phyloP scores from a whole-genome alignment of 1,284 basidiomycete genomes.

The Boletellus deceptivus region DNA sequence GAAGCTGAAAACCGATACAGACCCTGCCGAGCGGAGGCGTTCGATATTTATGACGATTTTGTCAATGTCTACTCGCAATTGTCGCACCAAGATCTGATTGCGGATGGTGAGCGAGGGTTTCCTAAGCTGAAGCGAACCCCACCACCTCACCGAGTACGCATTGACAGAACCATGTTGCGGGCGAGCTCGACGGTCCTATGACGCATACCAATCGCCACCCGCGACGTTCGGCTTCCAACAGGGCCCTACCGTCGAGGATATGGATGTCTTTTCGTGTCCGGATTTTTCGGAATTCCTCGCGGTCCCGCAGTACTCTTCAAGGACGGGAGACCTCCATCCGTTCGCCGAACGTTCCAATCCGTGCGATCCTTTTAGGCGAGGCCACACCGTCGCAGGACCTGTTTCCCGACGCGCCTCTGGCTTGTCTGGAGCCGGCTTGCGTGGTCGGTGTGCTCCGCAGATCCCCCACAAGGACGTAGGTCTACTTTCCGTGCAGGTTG shows the following conservation, averaged over 20 bases:
- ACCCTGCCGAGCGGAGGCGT: neutral
- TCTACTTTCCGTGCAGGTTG: neutral
- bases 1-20: conserved; percentile 6
- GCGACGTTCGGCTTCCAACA: too few species aligned
- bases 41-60: neutral
- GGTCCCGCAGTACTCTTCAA: neutral
- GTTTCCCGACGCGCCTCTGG: neutral
- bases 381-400: neutral
- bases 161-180: too few species aligned
- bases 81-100: neutral
- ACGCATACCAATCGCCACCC: too few species aligned
- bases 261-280: too few species aligned
- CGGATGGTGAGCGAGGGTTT: conserved; percentile 9
- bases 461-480: conserved; percentile 1
- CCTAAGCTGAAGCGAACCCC: too few species aligned
- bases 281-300: neutral
- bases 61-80: neutral
- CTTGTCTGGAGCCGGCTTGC: neutral
- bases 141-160: too few species aligned
- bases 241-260: too few species aligned
- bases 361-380: neutral
- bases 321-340: neutral
- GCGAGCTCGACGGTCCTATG: too few species aligned
- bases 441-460: neutral
- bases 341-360: neutral